Evolutionary conservation across 805 yeast genomes (phyloP).

Genomic region (Priceomyces haplophilus): DNA sequence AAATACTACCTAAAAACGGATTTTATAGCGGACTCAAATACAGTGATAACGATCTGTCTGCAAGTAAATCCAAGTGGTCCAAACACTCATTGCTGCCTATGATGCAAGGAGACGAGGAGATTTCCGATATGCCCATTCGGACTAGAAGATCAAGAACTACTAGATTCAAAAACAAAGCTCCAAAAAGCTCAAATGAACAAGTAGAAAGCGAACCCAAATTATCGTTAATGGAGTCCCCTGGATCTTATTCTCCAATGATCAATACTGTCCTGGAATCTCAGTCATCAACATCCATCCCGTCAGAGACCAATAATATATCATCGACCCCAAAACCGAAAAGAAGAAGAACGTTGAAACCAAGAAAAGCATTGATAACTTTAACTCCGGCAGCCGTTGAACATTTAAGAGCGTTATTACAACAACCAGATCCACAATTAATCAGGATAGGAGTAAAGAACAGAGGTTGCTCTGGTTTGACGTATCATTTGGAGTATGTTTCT

Average conservation of each 20-base stretch:
- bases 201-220: neutral
- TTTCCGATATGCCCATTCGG: constrained; percentile 11
- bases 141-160: constrained; percentile 34
- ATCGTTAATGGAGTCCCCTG: neutral
- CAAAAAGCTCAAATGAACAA: constrained; percentile 4
- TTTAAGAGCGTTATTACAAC: constrained; percentile 60
- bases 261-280: constrained; percentile 6
- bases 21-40: constrained; percentile 22
- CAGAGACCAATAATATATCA: constrained; percentile 5
- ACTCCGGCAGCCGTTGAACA: constrained; percentile 75
- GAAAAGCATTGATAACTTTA: constrained; percentile 85
- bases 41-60: constrained; percentile 2
- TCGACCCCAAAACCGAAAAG: constrained; percentile 19
- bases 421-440: constrained; percentile 85
- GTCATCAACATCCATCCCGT: constrained; percentile 3
- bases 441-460: constrained; percentile 93
- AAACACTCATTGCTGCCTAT: constrained; percentile 24
- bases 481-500: constrained; percentile 85
- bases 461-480: constrained; percentile 95
- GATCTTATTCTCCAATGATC: constrained; percentile 9
- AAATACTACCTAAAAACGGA: constrained; percentile 13
- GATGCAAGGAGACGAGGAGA: constrained; percentile 6
- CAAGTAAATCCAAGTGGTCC: constrained; percentile 26
- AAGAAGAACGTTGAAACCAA: constrained; percentile 73
- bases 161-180: constrained; percentile 17